Evolutionary conservation across 495 filamentous ascomycete genomes (phyloP).

Genomic region (Penicillium steckii): DNA sequence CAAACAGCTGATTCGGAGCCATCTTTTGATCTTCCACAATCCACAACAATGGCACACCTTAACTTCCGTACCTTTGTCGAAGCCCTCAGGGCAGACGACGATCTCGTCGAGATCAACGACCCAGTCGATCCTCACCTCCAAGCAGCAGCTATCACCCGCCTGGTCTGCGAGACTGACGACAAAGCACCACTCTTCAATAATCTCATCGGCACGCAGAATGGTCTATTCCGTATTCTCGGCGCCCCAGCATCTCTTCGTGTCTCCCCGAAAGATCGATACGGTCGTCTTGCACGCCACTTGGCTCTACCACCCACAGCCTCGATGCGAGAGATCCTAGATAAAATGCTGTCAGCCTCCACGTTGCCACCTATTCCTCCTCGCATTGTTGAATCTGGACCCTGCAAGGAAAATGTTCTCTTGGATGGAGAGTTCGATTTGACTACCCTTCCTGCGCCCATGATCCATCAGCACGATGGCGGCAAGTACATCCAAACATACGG

Average conservation of each 20-base stretch:
- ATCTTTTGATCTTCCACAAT: neutral
- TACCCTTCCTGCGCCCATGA: constrained; percentile 30
- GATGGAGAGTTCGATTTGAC: constrained; percentile 37
- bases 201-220: constrained; percentile 32
- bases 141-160: constrained; percentile 35
- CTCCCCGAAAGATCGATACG: constrained; percentile 24
- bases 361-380: constrained; percentile 26
- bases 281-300: constrained; percentile 34
- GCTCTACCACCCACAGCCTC: constrained; percentile 29
- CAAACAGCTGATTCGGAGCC: too few relatives aligned
- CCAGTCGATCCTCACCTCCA: constrained; percentile 39
- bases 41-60: constrained; percentile 21
- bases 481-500: constrained; percentile 43
- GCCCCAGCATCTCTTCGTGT: constrained; percentile 28
- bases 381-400: constrained; percentile 25
- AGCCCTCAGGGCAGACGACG: constrained; percentile 31
- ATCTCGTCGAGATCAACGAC: constrained; percentile 35
- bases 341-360: constrained; percentile 26
- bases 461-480: constrained; percentile 37
- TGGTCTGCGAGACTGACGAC: constrained; percentile 37
- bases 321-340: constrained; percentile 30
- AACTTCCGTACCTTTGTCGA: constrained; percentile 39
- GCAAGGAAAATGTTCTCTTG: constrained; percentile 33
- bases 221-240: constrained; percentile 40
- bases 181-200: constrained; percentile 44